phyloP scores from a whole-genome alignment of 805 yeast genomes.

The Candida coquimbonensis region DNA sequence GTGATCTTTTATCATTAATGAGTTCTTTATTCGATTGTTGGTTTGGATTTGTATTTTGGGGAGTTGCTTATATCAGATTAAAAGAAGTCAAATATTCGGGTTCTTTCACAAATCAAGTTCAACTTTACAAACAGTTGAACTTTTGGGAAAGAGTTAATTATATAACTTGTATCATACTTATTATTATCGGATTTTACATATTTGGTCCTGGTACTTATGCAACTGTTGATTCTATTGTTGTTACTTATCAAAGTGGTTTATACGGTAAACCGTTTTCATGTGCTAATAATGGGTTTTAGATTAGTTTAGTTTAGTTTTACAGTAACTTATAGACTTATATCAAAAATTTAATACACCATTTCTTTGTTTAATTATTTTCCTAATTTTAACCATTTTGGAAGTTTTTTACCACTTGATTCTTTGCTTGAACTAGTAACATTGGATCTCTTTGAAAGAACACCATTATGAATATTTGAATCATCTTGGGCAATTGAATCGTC shows the following conservation, averaged over 20 bases:
- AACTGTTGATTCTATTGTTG: slow-evolving; percentile 46
- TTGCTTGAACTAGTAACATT: neutral
- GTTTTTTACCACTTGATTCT: slow-evolving; percentile 17
- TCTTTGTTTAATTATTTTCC: slow-evolving; percentile 26
- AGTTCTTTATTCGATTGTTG: slow-evolving; percentile 58
- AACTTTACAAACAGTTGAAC: slow-evolving; percentile 25
- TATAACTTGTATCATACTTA: slow-evolving; percentile 30
- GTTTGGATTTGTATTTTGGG: slow-evolving; percentile 62
- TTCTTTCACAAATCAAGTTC: slow-evolving; percentile 19
- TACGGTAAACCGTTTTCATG: slow-evolving; percentile 50
- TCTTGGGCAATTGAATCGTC: slow-evolving; percentile 1
- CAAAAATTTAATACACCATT: too few species aligned
- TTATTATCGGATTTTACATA: slow-evolving; percentile 43
- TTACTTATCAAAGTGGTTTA: slow-evolving; percentile 39
- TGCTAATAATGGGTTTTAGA: slow-evolving; percentile 33
- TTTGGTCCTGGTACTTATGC: slow-evolving; percentile 57
- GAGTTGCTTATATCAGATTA: slow-evolving; percentile 46
- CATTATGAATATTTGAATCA: slow-evolving; percentile 14
- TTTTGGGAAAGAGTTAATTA: slow-evolving; percentile 31
- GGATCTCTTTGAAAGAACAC: slow-evolving; percentile 14
- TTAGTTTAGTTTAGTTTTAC: neutral
- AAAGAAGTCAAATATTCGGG: slow-evolving; percentile 29
- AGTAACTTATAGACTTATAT: too few species aligned
- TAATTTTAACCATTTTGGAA: slow-evolving; percentile 35
- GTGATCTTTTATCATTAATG: slow-evolving; percentile 51